Evolutionary conservation across 2,329 filamentous ascomycete species (phyloP), one percentile per base, ranked within the genome.

Genomic region (Fusarium tuaranense): DNA sequence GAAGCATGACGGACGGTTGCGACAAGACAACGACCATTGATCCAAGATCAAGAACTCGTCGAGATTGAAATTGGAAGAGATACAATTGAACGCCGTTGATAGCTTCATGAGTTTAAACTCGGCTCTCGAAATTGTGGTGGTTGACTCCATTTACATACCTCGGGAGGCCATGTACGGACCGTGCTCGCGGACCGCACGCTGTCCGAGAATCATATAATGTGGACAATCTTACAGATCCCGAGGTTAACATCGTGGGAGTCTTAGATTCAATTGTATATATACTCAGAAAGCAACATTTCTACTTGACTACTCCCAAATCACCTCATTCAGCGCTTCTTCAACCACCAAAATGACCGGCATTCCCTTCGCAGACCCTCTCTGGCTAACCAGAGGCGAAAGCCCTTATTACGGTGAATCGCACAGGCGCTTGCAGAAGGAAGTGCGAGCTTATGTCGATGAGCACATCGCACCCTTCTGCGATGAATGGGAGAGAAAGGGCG

Each of bases 301-400:
- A 8, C 16, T 20, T 9, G 10, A 6, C 34, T 27, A 39, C 22
- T 58, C 22, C 1, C 9, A n/a, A 18, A 10, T n/a, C 16, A 27
- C 10, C 36, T 4, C 7, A 18, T 38, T 6, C 20, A 27, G 5
- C 36, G 22, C 18, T 41, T 58, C 53, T 25, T 38, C 32, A 58
- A 58, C n/a, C 20, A 25, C 20, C 12, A 59, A 1, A 36, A 72
- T 72, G 70, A 32, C 70, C 3, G 34, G 61, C 51, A 58, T 67
- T 39, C 70, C 70, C 4, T 72, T 72, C 13, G 70, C 70, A 36
- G 70, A 72, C 57, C 70, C 70, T 22, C 70, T 72, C 22, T 72
- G 70, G 70, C 20, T 72, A 12, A 70, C 64, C 20, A 46, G 70
- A 38, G 61, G 22, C 12, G 20, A 38, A 14, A 72, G 70, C 25